Evolutionary conservation across 495 filamentous ascomycete species (phyloP).

Genomic region (Aspergillus conjunctus): DNA sequence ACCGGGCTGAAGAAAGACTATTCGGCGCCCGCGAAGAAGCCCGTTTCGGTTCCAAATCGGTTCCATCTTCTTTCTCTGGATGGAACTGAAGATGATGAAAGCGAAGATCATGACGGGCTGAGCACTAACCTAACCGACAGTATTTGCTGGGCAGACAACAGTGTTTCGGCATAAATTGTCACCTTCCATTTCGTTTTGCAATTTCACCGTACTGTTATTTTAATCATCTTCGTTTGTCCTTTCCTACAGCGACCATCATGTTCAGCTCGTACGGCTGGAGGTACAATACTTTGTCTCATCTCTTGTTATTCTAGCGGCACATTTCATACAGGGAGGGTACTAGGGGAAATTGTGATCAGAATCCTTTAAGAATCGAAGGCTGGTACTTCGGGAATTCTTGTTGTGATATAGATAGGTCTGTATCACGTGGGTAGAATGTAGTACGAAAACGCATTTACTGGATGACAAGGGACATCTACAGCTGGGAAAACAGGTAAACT

Average conservation of each 20-base stretch:
- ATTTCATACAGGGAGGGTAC: background rate
- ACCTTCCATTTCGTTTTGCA: background rate
- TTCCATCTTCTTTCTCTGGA: conserved; percentile 65
- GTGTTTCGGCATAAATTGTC: conserved; percentile 19
- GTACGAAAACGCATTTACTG: background rate
- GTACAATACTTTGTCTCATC: background rate
- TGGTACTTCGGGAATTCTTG: conserved; percentile 4
- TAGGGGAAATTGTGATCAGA: conserved; percentile 6
- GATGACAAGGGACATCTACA: background rate
- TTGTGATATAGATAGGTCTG: background rate
- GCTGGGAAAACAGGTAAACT: background rate
- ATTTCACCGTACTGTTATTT: background rate
- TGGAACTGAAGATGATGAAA: conserved; percentile 43
- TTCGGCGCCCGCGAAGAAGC: conserved; percentile 38
- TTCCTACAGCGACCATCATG: conserved; percentile 1
- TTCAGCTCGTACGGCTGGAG: background rate
- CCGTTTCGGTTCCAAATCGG: conserved; percentile 53
- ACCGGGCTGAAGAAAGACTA: conserved; percentile 36
- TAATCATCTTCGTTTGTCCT: conserved; percentile 6
- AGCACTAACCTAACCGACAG: conserved; percentile 11
- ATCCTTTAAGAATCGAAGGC: conserved; percentile 2
- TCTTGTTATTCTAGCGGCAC: conserved; percentile 6
- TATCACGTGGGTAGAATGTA: background rate
- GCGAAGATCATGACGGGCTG: conserved; percentile 22
- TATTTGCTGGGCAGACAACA: conserved; percentile 25